These are phyloP conservation scores for Didymella arachidicola DNA, from an alignment of 2,329 filamentous ascomycete genomes.

Conservation along the genomic window DNA sequence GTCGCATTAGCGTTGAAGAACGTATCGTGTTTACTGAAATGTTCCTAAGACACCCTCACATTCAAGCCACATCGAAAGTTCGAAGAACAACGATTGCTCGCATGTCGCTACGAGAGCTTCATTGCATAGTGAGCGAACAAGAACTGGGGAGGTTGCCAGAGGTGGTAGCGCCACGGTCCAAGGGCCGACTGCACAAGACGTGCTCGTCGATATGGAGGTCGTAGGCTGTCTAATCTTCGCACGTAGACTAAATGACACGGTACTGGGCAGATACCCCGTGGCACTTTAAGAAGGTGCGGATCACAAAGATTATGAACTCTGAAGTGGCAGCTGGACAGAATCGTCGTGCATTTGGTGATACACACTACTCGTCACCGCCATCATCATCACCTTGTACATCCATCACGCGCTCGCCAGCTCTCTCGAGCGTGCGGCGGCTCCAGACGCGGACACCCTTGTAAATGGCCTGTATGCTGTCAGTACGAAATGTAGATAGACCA, in stretches of 20 bases:
- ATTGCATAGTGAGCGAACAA: conserved; percentile 27
- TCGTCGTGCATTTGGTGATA: conserved; percentile 13
- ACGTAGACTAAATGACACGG: conserved; percentile 95
- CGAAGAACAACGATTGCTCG: conserved; percentile 29
- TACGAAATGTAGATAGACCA: neutral
- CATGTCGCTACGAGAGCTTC: conserved; percentile 3
- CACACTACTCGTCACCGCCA: conserved; percentile 57
- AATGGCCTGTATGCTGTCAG: conserved; percentile 64
- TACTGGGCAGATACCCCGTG: conserved; percentile 72
- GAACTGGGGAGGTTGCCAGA: conserved; percentile 33
- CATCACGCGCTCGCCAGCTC: conserved; percentile 79
- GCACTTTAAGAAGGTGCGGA: conserved; percentile 97
- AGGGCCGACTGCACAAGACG: conserved; percentile 46
- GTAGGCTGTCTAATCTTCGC: conserved; percentile 72
- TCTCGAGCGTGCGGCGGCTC: conserved; percentile 76
- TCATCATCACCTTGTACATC: conserved; percentile 76
- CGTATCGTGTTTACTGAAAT: conserved; percentile 15
- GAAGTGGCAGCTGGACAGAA: conserved; percentile 7
- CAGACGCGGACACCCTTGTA: conserved; percentile 82
- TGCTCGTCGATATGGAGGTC: conserved; percentile 37
- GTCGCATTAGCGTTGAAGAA: conserved; percentile 9
- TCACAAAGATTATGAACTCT: conserved; percentile 7
- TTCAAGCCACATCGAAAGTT: conserved; percentile 30
- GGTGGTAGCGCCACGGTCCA: conserved; percentile 43
- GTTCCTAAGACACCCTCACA: conserved; percentile 37